Evolutionary conservation across 495 filamentous ascomycete genomes (phyloP), one percentile per base, ranked within the genome.

Genomic region (Jackrogersella minutella): DNA sequence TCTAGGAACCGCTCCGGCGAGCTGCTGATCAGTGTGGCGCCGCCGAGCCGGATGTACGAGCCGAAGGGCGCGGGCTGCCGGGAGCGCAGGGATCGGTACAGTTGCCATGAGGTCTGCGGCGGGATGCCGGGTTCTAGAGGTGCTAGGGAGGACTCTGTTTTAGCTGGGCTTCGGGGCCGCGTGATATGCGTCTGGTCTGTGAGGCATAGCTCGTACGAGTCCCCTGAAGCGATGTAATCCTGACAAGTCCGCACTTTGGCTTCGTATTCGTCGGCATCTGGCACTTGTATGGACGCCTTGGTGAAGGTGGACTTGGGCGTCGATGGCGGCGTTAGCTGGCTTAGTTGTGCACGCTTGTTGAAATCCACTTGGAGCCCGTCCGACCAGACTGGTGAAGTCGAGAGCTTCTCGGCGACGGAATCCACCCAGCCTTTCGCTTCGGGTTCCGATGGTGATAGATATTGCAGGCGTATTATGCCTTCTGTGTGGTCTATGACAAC

Each of bases 181-280:
- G 77, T 81, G 58, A 96, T 82, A 21, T 75, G 80, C 4, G 90
- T 92, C 68, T 91, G 87, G 21, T 86, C 86, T 0, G 93, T 97
- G 0, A 97, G 84, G 69, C 94, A 97, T 16, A 99, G 84, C 73
- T 99, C 95, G 77, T 99, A 99, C 2, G 93, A 96, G 47, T 97
- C 86, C 2, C 95, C 95, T 0, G 86, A 81, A 5, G 86, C 80
- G 55, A 99, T 89, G 64, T 84, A 82, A 13, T 84, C 81, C 68
- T 96, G 89, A 70, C 92, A 95, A 17, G 76, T 64, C n/a, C 76
- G 77, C 19, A 97, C 86, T 71, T 90, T 86, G 2, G 73, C 62
- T 56, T 86, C 83, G 75, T 93, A 93, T 26, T 81, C 80, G 16
- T 73, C 62, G 13, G 87, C 80, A 5, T 81, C 70, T 1, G 89